These are phyloP conservation scores for Puya raimondii DNA, from an alignment of 176 grass and related monocot species.

Conservation along the genomic window DNA sequence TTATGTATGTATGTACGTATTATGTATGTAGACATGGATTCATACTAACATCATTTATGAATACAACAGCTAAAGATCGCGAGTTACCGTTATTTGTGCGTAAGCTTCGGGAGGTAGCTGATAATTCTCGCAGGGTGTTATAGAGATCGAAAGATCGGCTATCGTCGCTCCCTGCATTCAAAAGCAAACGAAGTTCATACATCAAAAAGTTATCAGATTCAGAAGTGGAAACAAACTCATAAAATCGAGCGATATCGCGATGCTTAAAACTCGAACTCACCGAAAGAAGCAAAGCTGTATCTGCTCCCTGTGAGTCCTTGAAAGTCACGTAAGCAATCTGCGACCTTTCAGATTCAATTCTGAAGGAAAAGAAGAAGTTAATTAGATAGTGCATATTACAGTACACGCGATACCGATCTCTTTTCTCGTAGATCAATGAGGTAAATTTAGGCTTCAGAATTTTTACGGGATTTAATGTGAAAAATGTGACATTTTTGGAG, in stretches of 20 bases:
- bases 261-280: constrained; percentile 15
- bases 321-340: constrained; percentile 41
- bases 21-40: too few relatives aligned
- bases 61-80: background rate
- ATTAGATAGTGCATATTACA: background rate
- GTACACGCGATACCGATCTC: too few relatives aligned
- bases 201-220: background rate
- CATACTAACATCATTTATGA: too few relatives aligned
- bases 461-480: too few relatives aligned
- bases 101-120: constrained; percentile 38
- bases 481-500: too few relatives aligned
- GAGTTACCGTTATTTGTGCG: background rate
- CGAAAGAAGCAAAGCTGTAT: constrained; percentile 35
- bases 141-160: constrained; percentile 26
- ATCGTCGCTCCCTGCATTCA: constrained; percentile 35
- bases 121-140: constrained; percentile 35
- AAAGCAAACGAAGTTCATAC: background rate
- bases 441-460: too few relatives aligned
- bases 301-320: constrained; percentile 40
- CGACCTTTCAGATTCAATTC: constrained; percentile 24
- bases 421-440: too few relatives aligned
- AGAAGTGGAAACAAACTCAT: background rate
- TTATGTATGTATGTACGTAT: too few relatives aligned
- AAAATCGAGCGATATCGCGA: background rate
- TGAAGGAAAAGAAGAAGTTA: background rate